These are phyloP conservation scores for Leptomonas seymouri DNA, from an alignment of 208 protist genomes.

Conservation along the genomic window DNA sequence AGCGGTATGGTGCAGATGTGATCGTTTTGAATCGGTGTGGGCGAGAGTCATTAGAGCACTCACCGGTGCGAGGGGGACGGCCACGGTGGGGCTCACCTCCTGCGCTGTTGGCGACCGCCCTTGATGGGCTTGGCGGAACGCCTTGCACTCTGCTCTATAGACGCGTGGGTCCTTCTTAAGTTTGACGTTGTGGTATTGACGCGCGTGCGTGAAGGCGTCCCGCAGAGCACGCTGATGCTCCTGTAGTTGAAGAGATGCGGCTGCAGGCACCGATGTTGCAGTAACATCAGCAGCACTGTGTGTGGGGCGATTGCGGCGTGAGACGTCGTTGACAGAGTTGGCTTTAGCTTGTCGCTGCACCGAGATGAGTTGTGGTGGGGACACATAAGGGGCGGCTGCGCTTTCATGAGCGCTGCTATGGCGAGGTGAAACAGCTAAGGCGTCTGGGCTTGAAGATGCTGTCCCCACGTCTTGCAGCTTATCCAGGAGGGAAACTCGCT, in stretches of 20 bases:
- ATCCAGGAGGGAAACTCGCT: conserved; percentile 20
- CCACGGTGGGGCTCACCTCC: conserved; percentile 59
- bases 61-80: conserved; percentile 65
- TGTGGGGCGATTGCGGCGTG: background rate
- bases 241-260: conserved; percentile 11
- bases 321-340: background rate
- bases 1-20: conserved; percentile 41
- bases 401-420: background rate
- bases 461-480: conserved; percentile 9
- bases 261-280: background rate
- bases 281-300: background rate
- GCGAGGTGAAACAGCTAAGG: background rate
- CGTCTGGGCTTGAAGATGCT: background rate
- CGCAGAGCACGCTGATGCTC: conserved; percentile 27
- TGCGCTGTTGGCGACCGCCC: conserved; percentile 34
- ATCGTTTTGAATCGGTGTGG: conserved; percentile 25
- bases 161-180: conserved; percentile 57
- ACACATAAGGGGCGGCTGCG: conserved; percentile 7
- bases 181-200: conserved; percentile 45
- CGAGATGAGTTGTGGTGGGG: conserved; percentile 9
- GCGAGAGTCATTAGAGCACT: conserved; percentile 58
- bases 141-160: conserved; percentile 51
- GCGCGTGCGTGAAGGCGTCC: conserved; percentile 34
- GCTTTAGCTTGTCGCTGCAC: background rate
- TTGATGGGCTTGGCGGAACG: conserved; percentile 56